phyloP scores from a whole-genome alignment of 1,139 yeast genomes.

The Pneumocystis oryctolagi region DNA sequence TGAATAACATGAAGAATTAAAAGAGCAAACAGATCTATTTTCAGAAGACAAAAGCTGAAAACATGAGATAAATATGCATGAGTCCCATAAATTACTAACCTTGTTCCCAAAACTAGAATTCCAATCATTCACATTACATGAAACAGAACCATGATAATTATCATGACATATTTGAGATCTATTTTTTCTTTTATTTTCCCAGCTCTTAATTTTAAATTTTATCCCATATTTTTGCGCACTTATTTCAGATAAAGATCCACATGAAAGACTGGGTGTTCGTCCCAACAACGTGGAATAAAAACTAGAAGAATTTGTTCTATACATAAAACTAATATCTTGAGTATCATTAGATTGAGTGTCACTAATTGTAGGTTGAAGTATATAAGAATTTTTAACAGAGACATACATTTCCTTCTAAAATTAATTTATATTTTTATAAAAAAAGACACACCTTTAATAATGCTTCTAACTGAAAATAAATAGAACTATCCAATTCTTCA shows the following conservation, averaged over 20 bases:
- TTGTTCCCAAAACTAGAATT: not conserved
- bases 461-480: not conserved
- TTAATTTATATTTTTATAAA: not conserved
- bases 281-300: not conserved
- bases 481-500: not conserved
- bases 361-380: constrained; percentile 6
- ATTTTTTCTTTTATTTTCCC: not conserved
- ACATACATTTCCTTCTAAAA: constrained; percentile 8
- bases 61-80: not conserved
- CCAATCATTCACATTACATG: not conserved
- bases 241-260: not conserved
- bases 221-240: not conserved
- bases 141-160: not conserved
- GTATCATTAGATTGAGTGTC: not conserved
- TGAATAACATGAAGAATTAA: not conserved
- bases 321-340: not conserved
- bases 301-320: not conserved
- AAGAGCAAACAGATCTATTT: not conserved
- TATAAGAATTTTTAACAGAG: constrained; percentile 8
- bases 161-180: not conserved
- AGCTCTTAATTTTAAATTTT: not conserved
- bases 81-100: not conserved
- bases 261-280: not conserved
- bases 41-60: not conserved
- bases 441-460: not conserved